These are phyloP conservation scores for Sapria himalayana DNA, from an alignment of 345 rosid species.

Conservation along the genomic window DNA sequence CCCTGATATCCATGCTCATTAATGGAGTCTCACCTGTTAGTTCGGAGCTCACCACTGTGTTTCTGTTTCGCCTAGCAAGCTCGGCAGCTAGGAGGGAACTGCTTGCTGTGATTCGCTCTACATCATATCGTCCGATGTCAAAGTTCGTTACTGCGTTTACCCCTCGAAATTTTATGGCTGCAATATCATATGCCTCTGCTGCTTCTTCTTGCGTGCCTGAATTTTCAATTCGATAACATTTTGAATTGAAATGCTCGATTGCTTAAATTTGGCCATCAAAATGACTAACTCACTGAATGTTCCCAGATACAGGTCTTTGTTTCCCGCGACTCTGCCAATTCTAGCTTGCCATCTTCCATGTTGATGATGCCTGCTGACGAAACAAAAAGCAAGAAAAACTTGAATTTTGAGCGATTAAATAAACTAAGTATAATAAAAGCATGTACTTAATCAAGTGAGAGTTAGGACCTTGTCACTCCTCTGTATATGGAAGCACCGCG, in stretches of 20 bases:
- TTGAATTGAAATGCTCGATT: slow-evolving; percentile 1
- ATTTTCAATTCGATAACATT: neutral
- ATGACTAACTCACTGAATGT: slow-evolving; percentile 44
- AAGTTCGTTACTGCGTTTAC: slow-evolving; percentile 84
- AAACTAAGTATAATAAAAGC: neutral
- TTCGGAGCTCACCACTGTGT: slow-evolving; percentile 10
- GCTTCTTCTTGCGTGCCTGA: slow-evolving; percentile 97
- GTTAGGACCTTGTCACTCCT: slow-evolving; percentile 84
- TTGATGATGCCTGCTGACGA: slow-evolving; percentile 51
- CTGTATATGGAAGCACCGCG: slow-evolving; percentile 96
- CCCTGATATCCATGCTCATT: slow-evolving; percentile 7
- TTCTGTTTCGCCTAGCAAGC: slow-evolving; percentile 45
- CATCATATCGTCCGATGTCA: slow-evolving; percentile 60
- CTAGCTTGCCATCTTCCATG: slow-evolving; percentile 99
- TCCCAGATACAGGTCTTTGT: slow-evolving; percentile 94
- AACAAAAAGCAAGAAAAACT: slow-evolving; percentile 6
- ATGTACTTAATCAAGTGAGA: neutral
- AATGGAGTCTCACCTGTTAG: slow-evolving; percentile 8
- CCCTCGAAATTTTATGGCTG: slow-evolving; percentile 88
- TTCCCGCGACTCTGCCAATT: slow-evolving; percentile 95
- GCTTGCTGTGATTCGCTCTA: slow-evolving; percentile 71
- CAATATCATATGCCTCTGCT: slow-evolving; percentile 86
- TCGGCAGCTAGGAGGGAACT: slow-evolving; percentile 63
- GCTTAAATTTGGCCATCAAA: neutral
- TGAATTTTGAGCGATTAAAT: neutral